Base-by-base conservation (phyloP, 441 rosid species). In the Theobroma grandiflorum region DNA sequence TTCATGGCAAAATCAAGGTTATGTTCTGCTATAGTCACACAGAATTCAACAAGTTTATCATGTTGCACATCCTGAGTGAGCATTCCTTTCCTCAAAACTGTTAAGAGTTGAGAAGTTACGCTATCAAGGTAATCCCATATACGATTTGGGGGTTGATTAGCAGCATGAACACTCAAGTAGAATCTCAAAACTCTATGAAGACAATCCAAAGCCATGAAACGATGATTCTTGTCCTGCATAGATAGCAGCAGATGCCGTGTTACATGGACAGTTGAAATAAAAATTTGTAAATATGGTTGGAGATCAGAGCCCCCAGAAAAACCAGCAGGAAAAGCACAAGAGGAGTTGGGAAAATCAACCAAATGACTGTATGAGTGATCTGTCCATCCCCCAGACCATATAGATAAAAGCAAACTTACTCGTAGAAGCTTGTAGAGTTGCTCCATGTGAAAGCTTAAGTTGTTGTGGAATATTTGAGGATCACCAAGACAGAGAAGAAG, bases 1-100 rank as follows among this genome's bases (percentile, higher is more conserved):
- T 97, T 97, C 99, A 97, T 97, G 70, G 99, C 88, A 80, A 97
- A 97, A 89, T 97, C 99, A 87, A 95, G 99, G 90, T 97, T 95
- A 90, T 97, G 99, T 68, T 95, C 99, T 35, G 99, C 97, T 81
- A 97, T 90, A 69, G 98, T 92, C 81, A 95, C 99, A 85, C 99
- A 97, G 81, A 97, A 97, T 82, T 97, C 99, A 73, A 97, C 98
- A 82, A 97, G 93, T 87, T 97, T 97, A 87, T 97, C 99, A 79
- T 97, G 99, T 78, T 97, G 99, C 67, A 90, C 94, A 91, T 97
- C 99, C 86, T 97, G 99, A 78, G 95, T 94, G 75, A 97, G 98
- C 91, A 95, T 57, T 86, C 98, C 99, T 88, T 94, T 97, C 89
- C 90, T 94, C 87, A 95, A 76, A 89, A 91, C 87, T 22, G 96